phyloP scores from a whole-genome alignment of 1,139 yeast species.

The Pneumocystis sp. region DNA sequence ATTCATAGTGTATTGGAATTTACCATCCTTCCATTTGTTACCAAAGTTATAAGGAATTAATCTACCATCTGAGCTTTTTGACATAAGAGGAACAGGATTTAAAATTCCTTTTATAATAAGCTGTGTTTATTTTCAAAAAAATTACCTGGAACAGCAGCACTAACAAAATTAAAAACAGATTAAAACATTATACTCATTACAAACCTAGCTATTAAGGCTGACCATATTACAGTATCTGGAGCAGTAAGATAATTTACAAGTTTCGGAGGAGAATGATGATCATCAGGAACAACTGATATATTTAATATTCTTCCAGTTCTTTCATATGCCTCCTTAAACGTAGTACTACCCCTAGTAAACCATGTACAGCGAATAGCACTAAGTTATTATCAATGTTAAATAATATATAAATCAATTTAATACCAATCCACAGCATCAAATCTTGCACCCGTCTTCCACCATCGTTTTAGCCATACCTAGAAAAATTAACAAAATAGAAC shows the following conservation, averaged over 20 bases:
- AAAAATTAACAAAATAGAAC: slow-evolving; percentile 20
- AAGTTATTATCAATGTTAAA: background rate
- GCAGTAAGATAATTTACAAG: slow-evolving; percentile 63
- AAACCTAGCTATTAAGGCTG: slow-evolving; percentile 57
- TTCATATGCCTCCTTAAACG: slow-evolving; percentile 55
- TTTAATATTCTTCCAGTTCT: slow-evolving; percentile 58
- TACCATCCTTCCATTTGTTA: slow-evolving; percentile 62
- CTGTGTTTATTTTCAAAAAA: background rate
- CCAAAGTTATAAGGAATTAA: slow-evolving; percentile 61
- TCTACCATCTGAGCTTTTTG: slow-evolving; percentile 36
- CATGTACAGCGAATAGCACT: slow-evolving; percentile 46
- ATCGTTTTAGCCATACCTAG: slow-evolving; percentile 41
- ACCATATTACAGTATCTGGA: slow-evolving; percentile 75
- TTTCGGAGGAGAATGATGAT: slow-evolving; percentile 69
- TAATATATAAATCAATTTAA: background rate
- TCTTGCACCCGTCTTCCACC: slow-evolving; percentile 64
- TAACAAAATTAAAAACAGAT: background rate
- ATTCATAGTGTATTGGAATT: slow-evolving; percentile 22
- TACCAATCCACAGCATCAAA: slow-evolving; percentile 58
- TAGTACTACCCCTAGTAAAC: slow-evolving; percentile 58
- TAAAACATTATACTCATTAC: slow-evolving; percentile 19
- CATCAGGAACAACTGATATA: slow-evolving; percentile 67
- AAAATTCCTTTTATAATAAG: slow-evolving; percentile 62
- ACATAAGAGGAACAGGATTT: slow-evolving; percentile 68
- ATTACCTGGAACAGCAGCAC: background rate